Evolutionary conservation across 2,329 filamentous ascomycete species (phyloP).

Genomic region (Stachybotrys echinatus): DNA sequence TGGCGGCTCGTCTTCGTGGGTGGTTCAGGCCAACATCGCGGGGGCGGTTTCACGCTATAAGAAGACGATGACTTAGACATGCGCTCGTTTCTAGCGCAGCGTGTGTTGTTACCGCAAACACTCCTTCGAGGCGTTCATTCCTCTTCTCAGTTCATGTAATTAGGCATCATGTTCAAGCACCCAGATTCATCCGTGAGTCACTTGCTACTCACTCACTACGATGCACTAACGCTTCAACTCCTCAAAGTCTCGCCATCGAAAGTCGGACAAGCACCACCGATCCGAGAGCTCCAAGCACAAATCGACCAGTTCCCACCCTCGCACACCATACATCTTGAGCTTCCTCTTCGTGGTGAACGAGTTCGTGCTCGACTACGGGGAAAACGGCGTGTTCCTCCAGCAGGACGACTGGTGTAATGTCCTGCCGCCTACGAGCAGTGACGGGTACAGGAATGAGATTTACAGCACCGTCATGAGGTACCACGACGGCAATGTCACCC

Average conservation of each 20-base stretch:
- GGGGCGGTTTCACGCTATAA: background rate
- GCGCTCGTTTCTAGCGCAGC: too few species aligned
- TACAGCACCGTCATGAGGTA: slow-evolving; percentile 31
- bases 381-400: slow-evolving; percentile 3
- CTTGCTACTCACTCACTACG: too few species aligned
- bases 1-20: background rate
- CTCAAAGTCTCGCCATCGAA: background rate
- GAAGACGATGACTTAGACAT: too few species aligned
- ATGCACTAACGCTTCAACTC: too few species aligned
- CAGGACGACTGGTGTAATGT: slow-evolving; percentile 20
- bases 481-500: slow-evolving; percentile 19
- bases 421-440: slow-evolving; percentile 19
- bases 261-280: background rate
- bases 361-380: slow-evolving; percentile 14
- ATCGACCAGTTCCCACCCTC: background rate
- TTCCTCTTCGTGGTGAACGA: slow-evolving; percentile 37
- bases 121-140: too few species aligned
- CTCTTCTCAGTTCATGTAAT: too few species aligned
- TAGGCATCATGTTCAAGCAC: too few species aligned
- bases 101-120: too few species aligned
- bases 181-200: too few species aligned
- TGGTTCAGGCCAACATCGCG: background rate
- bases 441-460: slow-evolving; percentile 18
- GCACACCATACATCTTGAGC: slow-evolving; percentile 8
- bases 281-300: background rate